Conservation (phyloP, 2,329 filamentous ascomycete genomes). For the Orbilia ellipsospora region DNA sequence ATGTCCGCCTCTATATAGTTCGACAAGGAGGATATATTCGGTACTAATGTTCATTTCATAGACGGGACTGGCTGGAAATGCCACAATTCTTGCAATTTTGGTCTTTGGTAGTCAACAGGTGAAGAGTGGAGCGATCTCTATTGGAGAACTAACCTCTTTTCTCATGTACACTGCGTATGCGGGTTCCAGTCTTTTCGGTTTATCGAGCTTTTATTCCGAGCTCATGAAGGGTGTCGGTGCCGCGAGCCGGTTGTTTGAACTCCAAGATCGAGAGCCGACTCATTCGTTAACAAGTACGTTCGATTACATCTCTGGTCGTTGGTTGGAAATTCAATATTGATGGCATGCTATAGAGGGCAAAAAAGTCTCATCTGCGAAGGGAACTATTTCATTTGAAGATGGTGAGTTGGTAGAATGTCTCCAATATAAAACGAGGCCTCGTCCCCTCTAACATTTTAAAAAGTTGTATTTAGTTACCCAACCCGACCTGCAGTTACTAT, state of each 20-base stretch:
- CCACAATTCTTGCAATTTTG: slow-evolving; percentile 91
- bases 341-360: slow-evolving; percentile 69
- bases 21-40: background rate
- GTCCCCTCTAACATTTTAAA: background rate
- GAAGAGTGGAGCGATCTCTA: slow-evolving; percentile 82
- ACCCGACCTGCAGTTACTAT: slow-evolving; percentile 91
- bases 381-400: slow-evolving; percentile 86
- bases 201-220: slow-evolving; percentile 97
- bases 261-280: slow-evolving; percentile 87
- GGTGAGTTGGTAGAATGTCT: slow-evolving; percentile 11
- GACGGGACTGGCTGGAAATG: slow-evolving; percentile 92
- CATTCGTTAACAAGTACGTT: slow-evolving; percentile 77
- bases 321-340: slow-evolving; percentile 4
- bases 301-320: too few relatives aligned
- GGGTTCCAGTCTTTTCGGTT: slow-evolving; percentile 86
- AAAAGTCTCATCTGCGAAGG: slow-evolving; percentile 83
- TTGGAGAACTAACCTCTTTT: slow-evolving; percentile 94
- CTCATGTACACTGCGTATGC: slow-evolving; percentile 76
- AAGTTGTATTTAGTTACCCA: slow-evolving; percentile 87
- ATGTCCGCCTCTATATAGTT: slow-evolving; percentile 56
- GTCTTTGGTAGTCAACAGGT: slow-evolving; percentile 93
- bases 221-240: slow-evolving; percentile 99
- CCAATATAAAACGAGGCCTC: background rate
- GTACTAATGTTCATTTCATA: slow-evolving; percentile 62
- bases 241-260: slow-evolving; percentile 92